A percentile compares a stretch with the other conserved stretches of the same genome.
Conservation (phyloP, 2,329 filamentous ascomycete genomes). For the Stemphylium beticola region DNA sequence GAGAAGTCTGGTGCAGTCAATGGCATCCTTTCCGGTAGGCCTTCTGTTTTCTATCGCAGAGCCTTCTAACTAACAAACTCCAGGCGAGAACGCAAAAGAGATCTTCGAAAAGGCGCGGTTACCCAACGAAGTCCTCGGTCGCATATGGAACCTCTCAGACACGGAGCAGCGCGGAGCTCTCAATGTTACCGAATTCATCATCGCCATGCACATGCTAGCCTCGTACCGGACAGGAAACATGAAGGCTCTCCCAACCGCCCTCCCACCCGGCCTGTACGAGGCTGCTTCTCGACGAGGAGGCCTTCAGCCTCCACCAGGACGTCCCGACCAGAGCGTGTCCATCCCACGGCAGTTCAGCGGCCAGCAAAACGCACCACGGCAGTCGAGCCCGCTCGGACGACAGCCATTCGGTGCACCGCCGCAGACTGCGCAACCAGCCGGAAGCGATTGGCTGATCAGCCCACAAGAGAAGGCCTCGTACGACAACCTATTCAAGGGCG, state of each 20-base stretch:
- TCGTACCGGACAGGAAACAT: slow-evolving; percentile 87
- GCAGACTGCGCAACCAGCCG: slow-evolving; percentile 61
- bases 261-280: slow-evolving; percentile 88
- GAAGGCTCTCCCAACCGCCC: slow-evolving; percentile 75
- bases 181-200: slow-evolving; percentile 89
- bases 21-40: slow-evolving; percentile 72
- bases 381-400: slow-evolving; percentile 64
- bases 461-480: slow-evolving; percentile 86
- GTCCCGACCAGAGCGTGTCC: slow-evolving; percentile 60
- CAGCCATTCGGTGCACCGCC: slow-evolving; percentile 57
- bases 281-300: slow-evolving; percentile 72
- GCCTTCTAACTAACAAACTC: slow-evolving; percentile 8
- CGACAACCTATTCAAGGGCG: slow-evolving; percentile 80
- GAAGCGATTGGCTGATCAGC: slow-evolving; percentile 80
- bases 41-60: too few relatives aligned
- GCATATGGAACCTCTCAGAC: slow-evolving; percentile 95
- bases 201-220: slow-evolving; percentile 96
- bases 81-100: slow-evolving; percentile 83
- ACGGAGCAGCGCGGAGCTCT: slow-evolving; percentile 90
- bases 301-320: slow-evolving; percentile 51
- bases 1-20: slow-evolving; percentile 83
- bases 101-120: slow-evolving; percentile 95
- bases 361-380: slow-evolving; percentile 56
- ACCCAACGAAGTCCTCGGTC: slow-evolving; percentile 87
- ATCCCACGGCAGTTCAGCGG: slow-evolving; percentile 87